Conservation (phyloP, 1,284 basidiomycete genomes). For the Cystobasidiaceae sp. region DNA sequence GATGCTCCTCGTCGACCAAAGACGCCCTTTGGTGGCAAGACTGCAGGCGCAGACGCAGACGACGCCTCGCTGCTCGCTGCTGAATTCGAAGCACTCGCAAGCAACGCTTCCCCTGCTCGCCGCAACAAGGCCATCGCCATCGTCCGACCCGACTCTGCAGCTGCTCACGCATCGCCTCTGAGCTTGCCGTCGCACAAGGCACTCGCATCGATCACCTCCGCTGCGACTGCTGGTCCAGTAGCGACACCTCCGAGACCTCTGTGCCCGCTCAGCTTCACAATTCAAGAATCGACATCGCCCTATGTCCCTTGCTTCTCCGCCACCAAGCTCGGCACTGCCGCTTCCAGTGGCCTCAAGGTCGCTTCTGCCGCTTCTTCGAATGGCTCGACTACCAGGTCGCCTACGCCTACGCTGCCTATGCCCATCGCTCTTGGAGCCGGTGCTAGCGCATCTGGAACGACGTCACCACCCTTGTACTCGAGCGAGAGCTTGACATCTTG, state of each 20-base stretch:
- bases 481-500: constrained; percentile 7
- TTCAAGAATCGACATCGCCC: constrained; percentile 33
- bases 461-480: not conserved
- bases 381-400: constrained; percentile 22
- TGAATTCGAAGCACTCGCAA: constrained; percentile 10
- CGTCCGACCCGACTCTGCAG: constrained; percentile 36
- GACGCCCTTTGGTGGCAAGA: constrained; percentile 17
- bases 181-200: constrained; percentile 32
- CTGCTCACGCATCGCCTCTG: not conserved
- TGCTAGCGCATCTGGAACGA: constrained; percentile 18
- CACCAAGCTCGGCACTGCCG: not conserved
- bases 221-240: too few species aligned
- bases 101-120: constrained; percentile 34
- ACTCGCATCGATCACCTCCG: constrained; percentile 27
- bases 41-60: too few species aligned
- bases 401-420: constrained; percentile 32
- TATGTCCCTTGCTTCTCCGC: constrained; percentile 29
- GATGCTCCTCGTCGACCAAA: constrained; percentile 3
- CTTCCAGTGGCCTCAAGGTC: not conserved
- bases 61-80: not conserved
- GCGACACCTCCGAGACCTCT: constrained; percentile 29
- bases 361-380: constrained; percentile 12
- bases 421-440: not conserved
- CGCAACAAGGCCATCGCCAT: constrained; percentile 28
- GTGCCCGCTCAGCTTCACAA: constrained; percentile 5